These are phyloP conservation scores for Metschnikowia picachoensis DNA, from an alignment of 805 yeast genomes.

Conservation along the genomic window DNA sequence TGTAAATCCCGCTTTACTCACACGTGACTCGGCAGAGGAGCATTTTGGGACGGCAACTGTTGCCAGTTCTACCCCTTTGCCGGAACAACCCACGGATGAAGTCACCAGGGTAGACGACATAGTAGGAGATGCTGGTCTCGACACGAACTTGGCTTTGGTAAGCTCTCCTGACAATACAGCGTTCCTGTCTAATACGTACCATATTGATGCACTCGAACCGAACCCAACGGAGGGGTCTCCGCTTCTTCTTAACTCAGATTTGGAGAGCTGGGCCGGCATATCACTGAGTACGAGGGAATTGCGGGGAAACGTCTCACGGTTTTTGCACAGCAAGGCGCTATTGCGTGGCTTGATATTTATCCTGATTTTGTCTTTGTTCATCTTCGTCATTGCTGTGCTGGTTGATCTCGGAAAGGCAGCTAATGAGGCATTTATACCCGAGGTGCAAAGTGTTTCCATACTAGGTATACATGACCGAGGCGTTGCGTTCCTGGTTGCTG, in stretches of 20 bases:
- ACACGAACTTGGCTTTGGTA: not conserved
- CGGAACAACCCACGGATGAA: not conserved
- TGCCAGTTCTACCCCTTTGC: constrained; percentile 4
- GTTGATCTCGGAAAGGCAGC: constrained; percentile 12
- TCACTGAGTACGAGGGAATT: not conserved
- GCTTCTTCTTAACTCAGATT: constrained; percentile 4
- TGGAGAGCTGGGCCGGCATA: constrained; percentile 9
- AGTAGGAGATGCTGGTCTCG: too few species aligned
- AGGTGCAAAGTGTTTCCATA: constrained; percentile 24
- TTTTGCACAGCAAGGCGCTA: not conserved
- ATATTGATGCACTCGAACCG: not conserved
- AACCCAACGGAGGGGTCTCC: not conserved
- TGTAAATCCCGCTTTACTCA: too few species aligned
- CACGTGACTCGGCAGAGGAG: not conserved
- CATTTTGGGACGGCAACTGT: not conserved
- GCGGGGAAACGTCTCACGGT: not conserved
- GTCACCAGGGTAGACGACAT: too few species aligned
- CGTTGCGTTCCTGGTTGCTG: constrained; percentile 25
- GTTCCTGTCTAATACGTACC: not conserved
- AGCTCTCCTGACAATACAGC: not conserved
- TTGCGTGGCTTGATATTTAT: constrained; percentile 4
- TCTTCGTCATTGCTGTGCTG: not conserved
- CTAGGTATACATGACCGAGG: constrained; percentile 22
- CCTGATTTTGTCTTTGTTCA: constrained; percentile 2
- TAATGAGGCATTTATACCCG: constrained; percentile 21